Base-by-base conservation (phyloP, 176 grass and related monocot genomes). In the Rhynchospora tenuis region DNA sequence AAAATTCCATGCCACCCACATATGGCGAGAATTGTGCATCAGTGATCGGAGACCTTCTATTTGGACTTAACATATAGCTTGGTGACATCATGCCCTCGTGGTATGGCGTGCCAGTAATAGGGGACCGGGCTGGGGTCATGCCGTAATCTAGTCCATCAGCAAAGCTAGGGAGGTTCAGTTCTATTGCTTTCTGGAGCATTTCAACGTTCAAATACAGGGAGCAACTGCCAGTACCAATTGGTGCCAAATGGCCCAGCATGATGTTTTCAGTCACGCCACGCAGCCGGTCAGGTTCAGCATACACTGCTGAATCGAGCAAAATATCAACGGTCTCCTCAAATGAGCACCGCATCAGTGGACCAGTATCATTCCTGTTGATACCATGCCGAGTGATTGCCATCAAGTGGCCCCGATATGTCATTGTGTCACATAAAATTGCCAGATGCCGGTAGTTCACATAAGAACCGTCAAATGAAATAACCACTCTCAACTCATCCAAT, bases 401-500 rank as follows among this genome's bases (percentile, higher is more conserved):
- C 28, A 99, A 84, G 71, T 99, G 96, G 59, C 93, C 93, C 79
- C 93, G 92, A 73, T 95, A 93, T 64, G 93, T 99, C 96, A 93
- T 99, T 64, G 96, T 99, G 60, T 95, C 96, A 27, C 96, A 99
- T 47, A 99, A 91, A 91, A 99, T 98, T 60, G 96, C 96, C 83
- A 98, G 65, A 79, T 98, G 96, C 59, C 96, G 90, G 77, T 95
- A 95, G 52, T 98, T 93, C 79, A 98, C 96, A 73, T 95, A 98
- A 44, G 96, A 98, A 42, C 96, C 96, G 79, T 98, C 96, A 78
- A 98, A 95, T 87, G 96, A 98, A 84, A 95, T 95, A 74, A 98
- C 96, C 57, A 93, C 96, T n/a, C 91, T 83, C 81, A 98, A 86
- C 83, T 98, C 96, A 78, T 95, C 96, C 83, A 93, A 77, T 43